Base-by-base conservation (phyloP, 805 yeast species). In the Ogataea allantospora region DNA sequence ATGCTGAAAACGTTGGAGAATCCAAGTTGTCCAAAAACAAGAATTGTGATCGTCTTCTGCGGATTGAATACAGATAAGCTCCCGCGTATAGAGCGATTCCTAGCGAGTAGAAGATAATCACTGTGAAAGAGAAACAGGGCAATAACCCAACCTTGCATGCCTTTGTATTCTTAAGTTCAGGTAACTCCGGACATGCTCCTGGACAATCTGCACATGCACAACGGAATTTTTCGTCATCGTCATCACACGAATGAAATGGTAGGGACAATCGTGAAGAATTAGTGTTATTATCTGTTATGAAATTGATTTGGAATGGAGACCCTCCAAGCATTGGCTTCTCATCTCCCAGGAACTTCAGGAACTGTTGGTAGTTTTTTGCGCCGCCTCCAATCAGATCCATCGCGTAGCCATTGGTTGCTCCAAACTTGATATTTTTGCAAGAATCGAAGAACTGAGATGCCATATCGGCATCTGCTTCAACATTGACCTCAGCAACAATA, bases 321-420 rank as follows among this genome's bases (percentile, higher is more conserved):
- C 99, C 99, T 1, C 98, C 97, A 4, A 91, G 67, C 51, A 87
- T 49, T 0, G 98, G 98, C 59, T 91, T 89, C 51, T 88, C 95
- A 57, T 91, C 98, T 9, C 98, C 98, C 35, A 93, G 62, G 55
- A 91, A 93, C 62, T 88, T 84, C 48, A 91, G 66, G 56, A 91
- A 91, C 38, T 78, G 77, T 21, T 67, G 51, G 58, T 77, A 85
- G 50, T 80, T 76, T 38, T 70, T 73, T 2, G 98, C 97, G 2
- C 98, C 98, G n/a, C 99, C 99, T 6, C 99, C 99, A 27, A 91
- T 81, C 27, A 91, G 70, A 57, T 91, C 98, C 97, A 91, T 88
- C 7, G 96, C 98, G 53, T 75, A 86, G 2, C 97, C 96, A 60
- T 89, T 91, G 2, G 97, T 88, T 6, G 96, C 96, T 3, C 91